Evolutionary conservation across 768 basidiomycete species (phyloP).

Genomic region (Paxillus involutus): DNA sequence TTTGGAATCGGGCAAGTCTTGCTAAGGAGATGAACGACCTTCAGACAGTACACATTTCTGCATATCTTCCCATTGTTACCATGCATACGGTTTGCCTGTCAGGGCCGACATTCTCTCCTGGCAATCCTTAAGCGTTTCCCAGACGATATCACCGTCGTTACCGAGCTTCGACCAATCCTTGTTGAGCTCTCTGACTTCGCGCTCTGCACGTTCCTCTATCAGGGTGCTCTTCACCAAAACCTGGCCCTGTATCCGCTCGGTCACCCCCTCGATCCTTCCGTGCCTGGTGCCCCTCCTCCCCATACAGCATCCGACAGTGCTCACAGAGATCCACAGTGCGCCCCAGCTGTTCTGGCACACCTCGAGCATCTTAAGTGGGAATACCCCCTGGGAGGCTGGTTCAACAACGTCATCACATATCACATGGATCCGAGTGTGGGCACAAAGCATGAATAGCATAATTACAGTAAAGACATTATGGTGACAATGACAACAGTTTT

Average conservation of each 20-base stretch:
- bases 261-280: conserved; percentile 34
- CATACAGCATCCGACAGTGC: too few species aligned
- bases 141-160: conserved; percentile 76
- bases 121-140: conserved; percentile 35
- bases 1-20: conserved; percentile 87
- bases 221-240: conserved; percentile 73
- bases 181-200: conserved; percentile 63
- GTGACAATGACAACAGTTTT: too few species aligned
- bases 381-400: too few species aligned
- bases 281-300: conserved; percentile 5
- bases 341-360: too few species aligned
- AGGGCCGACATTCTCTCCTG: conserved; percentile 29
- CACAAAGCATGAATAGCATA: too few species aligned
- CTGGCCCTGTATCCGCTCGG: conserved; percentile 41
- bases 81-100: background rate
- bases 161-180: conserved; percentile 58
- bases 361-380: too few species aligned
- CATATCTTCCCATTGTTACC: background rate
- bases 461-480: too few species aligned
- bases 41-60: conserved; percentile 49
- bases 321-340: too few species aligned
- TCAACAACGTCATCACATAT: too few species aligned
- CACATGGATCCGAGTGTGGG: too few species aligned
- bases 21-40: conserved; percentile 75
- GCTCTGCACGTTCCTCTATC: conserved; percentile 66